Conservation (phyloP, 495 filamentous ascomycete species). For the Aspergillus conjunctus region DNA sequence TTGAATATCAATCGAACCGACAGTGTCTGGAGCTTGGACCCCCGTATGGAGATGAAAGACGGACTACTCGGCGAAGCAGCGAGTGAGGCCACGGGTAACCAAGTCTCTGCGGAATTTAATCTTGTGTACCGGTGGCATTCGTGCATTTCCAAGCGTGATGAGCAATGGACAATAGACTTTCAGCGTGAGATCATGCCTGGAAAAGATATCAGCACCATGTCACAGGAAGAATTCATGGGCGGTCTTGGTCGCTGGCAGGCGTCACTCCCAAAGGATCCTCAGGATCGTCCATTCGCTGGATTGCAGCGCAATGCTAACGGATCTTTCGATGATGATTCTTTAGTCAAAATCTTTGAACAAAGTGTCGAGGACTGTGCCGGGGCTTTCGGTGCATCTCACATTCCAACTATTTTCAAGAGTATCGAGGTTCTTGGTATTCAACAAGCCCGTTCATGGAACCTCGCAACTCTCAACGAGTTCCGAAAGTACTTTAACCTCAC, state of each 20-base stretch:
- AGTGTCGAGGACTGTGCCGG: constrained; percentile 61
- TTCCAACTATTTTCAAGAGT: constrained; percentile 70
- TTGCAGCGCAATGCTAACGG: constrained; percentile 62
- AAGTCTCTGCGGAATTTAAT: constrained; percentile 78
- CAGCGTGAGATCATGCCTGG: constrained; percentile 64
- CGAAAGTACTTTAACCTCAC: constrained; percentile 76
- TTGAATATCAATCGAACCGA: constrained; percentile 72
- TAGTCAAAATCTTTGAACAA: constrained; percentile 66
- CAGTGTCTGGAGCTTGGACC: constrained; percentile 75
- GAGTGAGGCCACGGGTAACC: constrained; percentile 60
- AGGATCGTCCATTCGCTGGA: constrained; percentile 63
- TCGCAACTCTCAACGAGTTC: constrained; percentile 87
- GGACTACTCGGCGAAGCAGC: constrained; percentile 40
- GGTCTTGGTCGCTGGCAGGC: constrained; percentile 63
- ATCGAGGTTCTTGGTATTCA: constrained; percentile 87
- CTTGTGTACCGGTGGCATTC: constrained; percentile 81
- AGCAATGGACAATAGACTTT: constrained; percentile 70
- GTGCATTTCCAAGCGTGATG: constrained; percentile 70
- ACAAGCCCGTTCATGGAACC: constrained; percentile 79
- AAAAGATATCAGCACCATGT: constrained; percentile 50
- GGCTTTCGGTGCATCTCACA: constrained; percentile 71
- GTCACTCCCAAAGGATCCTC: constrained; percentile 61
- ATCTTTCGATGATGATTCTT: constrained; percentile 63
- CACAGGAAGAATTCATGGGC: constrained; percentile 56
- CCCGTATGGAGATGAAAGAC: constrained; percentile 58